A percentile compares a stretch with the other conserved stretches of the same genome.
phyloP scores from a whole-genome alignment of 345 rosid species.

The Schrenkiella parvula region DNA sequence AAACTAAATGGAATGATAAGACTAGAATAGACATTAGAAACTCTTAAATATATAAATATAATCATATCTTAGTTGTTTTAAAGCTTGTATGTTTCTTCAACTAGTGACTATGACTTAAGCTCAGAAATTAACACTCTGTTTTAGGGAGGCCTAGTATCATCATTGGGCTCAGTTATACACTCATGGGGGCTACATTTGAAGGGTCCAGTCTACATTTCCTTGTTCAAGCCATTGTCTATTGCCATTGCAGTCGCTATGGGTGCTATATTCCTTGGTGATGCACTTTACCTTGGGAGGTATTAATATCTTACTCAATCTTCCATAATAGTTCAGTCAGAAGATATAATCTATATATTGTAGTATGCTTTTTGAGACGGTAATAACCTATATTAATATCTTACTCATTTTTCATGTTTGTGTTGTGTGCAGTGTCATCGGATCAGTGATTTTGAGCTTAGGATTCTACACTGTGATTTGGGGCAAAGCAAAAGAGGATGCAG shows the following conservation, averaged over 20 bases:
- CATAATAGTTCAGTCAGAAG: background rate
- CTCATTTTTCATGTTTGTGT: too few relatives aligned
- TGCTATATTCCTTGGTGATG: slow-evolving; percentile 36
- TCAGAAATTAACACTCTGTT: background rate
- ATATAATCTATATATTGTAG: background rate
- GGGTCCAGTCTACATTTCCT: slow-evolving; percentile 39
- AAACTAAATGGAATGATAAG: too few relatives aligned
- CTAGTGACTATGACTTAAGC: background rate
- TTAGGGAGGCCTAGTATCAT: slow-evolving; percentile 22
- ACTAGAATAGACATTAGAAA: too few relatives aligned
- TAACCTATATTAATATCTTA: too few relatives aligned
- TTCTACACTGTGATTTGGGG: slow-evolving; percentile 41
- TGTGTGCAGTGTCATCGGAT: slow-evolving; percentile 30
- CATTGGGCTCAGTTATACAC: slow-evolving; percentile 9
- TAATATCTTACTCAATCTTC: background rate
- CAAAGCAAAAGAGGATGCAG: slow-evolving; percentile 32
- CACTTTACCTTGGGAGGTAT: slow-evolving; percentile 41
- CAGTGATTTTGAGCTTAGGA: slow-evolving; percentile 28
- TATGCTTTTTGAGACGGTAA: background rate
- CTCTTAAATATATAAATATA: too few relatives aligned
- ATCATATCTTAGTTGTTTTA: too few relatives aligned
- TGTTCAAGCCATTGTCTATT: slow-evolving; percentile 40
- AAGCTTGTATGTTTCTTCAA: background rate
- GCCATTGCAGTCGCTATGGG: slow-evolving; percentile 36
- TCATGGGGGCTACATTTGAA: slow-evolving; percentile 36